phyloP scores from a whole-genome alignment of 805 yeast species.

The Hyphopichia homilentoma region DNA sequence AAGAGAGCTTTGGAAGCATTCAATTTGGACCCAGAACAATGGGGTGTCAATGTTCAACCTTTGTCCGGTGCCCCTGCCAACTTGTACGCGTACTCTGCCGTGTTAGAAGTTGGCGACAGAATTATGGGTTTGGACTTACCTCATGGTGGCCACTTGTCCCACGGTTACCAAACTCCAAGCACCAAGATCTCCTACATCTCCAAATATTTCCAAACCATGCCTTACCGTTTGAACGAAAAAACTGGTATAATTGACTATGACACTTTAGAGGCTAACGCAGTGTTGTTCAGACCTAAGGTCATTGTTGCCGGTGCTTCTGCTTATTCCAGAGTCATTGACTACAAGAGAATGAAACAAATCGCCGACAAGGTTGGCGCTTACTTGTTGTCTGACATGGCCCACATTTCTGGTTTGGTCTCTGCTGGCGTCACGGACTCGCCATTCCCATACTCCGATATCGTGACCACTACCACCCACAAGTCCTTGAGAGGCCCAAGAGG shows the following conservation, averaged over 20 bases:
- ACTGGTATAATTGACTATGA: slow-evolving; percentile 98
- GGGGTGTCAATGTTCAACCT: slow-evolving; percentile 99
- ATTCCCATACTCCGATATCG: slow-evolving; percentile 94
- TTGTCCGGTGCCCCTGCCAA: slow-evolving; percentile 98
- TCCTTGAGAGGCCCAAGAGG: slow-evolving; percentile 99
- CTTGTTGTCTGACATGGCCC: slow-evolving; percentile 97
- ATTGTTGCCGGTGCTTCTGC: slow-evolving; percentile 98
- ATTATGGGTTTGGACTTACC: slow-evolving; percentile 98
- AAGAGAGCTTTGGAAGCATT: slow-evolving; percentile 92
- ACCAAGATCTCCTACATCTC: slow-evolving; percentile 94
- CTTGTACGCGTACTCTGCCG: slow-evolving; percentile 92
- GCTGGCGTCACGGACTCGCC: slow-evolving; percentile 97
- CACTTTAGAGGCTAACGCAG: slow-evolving; percentile 85
- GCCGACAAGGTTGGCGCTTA: slow-evolving; percentile 98
- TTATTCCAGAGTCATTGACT: slow-evolving; percentile 93
- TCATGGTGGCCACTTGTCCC: slow-evolving; percentile 98
- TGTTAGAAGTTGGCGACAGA: slow-evolving; percentile 93
- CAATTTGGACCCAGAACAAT: slow-evolving; percentile 68
- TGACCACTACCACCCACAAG: slow-evolving; percentile 98
- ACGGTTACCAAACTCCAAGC: slow-evolving; percentile 94
- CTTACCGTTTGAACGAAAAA: slow-evolving; percentile 86
- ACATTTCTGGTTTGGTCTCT: slow-evolving; percentile 91
- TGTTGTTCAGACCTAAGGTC: slow-evolving; percentile 91
- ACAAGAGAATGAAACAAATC: slow-evolving; percentile 92
- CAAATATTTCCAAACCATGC: slow-evolving; percentile 97